phyloP scores from a whole-genome alignment of 148 eudicot species.

The Rheum nobile region DNA sequence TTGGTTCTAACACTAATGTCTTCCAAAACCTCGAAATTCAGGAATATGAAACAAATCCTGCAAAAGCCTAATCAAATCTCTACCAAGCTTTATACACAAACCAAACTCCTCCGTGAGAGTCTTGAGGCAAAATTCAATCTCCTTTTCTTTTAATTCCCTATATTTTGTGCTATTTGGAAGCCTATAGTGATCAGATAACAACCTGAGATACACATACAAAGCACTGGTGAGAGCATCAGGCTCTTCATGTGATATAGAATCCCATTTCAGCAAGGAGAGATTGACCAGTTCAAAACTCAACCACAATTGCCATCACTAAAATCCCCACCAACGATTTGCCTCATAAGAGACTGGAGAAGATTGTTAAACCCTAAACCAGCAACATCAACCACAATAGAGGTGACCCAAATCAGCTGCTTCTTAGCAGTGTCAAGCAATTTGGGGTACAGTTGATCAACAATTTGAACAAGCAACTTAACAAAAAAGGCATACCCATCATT shows the following conservation, averaged over 20 bases:
- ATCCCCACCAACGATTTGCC: conserved; percentile 66
- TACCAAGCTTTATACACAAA: conserved; percentile 71
- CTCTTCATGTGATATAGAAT: conserved; percentile 50
- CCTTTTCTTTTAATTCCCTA: conserved; percentile 40
- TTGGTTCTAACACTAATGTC: too few relatives aligned
- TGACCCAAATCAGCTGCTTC: conserved; percentile 61
- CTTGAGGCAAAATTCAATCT: conserved; percentile 57
- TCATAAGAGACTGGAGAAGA: conserved; percentile 68
- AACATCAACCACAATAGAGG: conserved; percentile 49
- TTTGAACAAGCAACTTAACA: too few relatives aligned
- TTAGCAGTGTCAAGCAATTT: conserved; percentile 44
- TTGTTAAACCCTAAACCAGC: conserved; percentile 41
- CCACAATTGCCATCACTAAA: conserved; percentile 69
- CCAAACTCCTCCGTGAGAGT: conserved; percentile 66
- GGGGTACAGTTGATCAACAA: conserved; percentile 50
- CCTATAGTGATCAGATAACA: conserved; percentile 65
- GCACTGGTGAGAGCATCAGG: conserved; percentile 55
- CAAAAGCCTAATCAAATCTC: conserved; percentile 77
- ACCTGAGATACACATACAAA: conserved; percentile 62
- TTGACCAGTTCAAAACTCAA: conserved; percentile 45
- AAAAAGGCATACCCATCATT: too few relatives aligned
- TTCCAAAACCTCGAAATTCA: too few relatives aligned
- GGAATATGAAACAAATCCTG: conserved; percentile 82
- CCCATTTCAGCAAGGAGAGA: conserved; percentile 25
- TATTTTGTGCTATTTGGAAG: too few relatives aligned